Evolutionary conservation across 805 yeast species (phyloP), one percentile per base, ranked within the genome.

Genomic region (Candida maris): DNA sequence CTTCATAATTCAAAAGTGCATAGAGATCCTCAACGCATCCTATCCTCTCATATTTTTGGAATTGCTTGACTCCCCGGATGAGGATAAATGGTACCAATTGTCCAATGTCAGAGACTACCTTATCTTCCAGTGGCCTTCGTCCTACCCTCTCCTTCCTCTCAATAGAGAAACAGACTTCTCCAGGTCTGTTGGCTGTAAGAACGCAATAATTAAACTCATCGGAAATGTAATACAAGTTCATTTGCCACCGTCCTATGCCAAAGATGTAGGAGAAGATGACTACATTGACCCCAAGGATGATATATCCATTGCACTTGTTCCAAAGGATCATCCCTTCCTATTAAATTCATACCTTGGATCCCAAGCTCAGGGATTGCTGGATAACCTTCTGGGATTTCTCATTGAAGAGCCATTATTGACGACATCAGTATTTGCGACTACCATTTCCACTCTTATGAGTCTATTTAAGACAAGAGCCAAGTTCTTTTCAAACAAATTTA

Each of bases 141-240:
- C 72, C 6, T 78, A 68, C 47, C 87, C 86, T 4, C 65, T 77
- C 37, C 57, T 62, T 15, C 60, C 69, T 12, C 60, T 68, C 14
- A 76, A 68, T 36, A 64, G 67, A 29, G 85, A 75, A 42, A 65
- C 68, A 24, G 79, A 75, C 46, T 48, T 59, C 20, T 51, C 64
- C 23, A 70, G 79, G 55, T 71, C 77, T 31, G 59, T 78, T 25
- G 77, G 82, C 10, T 64, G 79, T 31, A 78, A 75, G 56, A 62
- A 84, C n/a, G 80, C 89, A 19, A 67, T 82, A n/a, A 65, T 81
- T 35, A 85, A 83, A 59, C 78, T 89, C 41, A 73, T 86, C 8
- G 77, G 77, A n/a, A 71, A 71, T 37, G 60, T 80, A 4, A 67
- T 80, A 10, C 64, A 69, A 23, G 70, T 74, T 1, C 87, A 81